Evolutionary conservation across 257 asterid species (phyloP).

Genomic region (Perilla frutescens): DNA sequence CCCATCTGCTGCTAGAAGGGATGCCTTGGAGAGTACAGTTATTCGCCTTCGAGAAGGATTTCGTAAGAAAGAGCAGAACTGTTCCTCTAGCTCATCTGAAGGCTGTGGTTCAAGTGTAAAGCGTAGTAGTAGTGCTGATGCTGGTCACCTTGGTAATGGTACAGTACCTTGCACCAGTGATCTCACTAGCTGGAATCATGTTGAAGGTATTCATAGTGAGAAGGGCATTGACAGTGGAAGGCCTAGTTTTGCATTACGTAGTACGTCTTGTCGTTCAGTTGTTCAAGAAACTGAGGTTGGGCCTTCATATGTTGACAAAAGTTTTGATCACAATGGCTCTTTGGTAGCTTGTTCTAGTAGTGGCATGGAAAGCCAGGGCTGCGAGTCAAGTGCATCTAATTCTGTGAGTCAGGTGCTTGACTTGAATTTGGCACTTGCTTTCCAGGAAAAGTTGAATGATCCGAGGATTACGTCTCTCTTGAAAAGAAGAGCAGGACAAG

Average conservation of each 20-base stretch:
- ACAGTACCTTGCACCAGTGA: conserved; percentile 77
- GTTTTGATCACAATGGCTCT: conserved; percentile 65
- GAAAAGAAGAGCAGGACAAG: conserved; percentile 78
- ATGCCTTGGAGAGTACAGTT: conserved; percentile 94
- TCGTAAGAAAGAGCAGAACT: conserved; percentile 83
- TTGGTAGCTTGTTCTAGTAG: conserved; percentile 90
- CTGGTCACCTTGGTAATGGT: conserved; percentile 79
- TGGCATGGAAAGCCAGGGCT: conserved; percentile 95
- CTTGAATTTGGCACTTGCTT: conserved; percentile 88
- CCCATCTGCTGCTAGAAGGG: conserved; percentile 96
- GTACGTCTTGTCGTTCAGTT: conserved; percentile 90
- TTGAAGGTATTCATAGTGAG: conserved; percentile 86
- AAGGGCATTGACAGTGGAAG: conserved; percentile 96
- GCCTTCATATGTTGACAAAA: conserved; percentile 73
- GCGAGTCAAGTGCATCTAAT: conserved; percentile 87
- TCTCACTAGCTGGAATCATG: conserved; percentile 76
- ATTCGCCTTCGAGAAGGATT: conserved; percentile 97
- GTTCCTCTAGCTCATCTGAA: conserved; percentile 96
- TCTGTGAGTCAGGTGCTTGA: conserved; percentile 81
- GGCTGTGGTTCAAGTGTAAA: conserved; percentile 98
- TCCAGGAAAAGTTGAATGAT: conserved; percentile 89
- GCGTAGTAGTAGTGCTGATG: conserved; percentile 99
- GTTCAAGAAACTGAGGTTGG: conserved; percentile 96
- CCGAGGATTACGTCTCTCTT: conserved; percentile 88
- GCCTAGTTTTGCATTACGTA: conserved; percentile 78